Evolutionary conservation across 2,329 filamentous ascomycete genomes (phyloP), one percentile per base, ranked within the genome.

Genomic region (Colletotrichum melonis): DNA sequence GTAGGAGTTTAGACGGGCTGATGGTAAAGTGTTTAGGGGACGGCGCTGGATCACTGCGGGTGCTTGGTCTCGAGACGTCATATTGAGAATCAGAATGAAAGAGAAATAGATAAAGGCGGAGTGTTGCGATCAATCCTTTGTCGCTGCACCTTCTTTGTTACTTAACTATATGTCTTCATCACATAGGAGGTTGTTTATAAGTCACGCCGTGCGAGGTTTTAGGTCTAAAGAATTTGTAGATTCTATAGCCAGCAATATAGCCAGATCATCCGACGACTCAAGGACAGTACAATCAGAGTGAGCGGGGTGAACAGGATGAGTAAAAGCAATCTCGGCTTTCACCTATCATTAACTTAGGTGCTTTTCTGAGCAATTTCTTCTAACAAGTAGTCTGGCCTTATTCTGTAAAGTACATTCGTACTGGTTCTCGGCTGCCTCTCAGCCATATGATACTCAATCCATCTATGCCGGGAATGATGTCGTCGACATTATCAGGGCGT

Each of bases 71-170:
- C 0, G 19, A 8, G 7, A n/a, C 3, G 19, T 8, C 42, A 49
- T 49, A 3, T 28, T 28, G 1, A 22, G 6, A 2, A 28, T 28
- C 7, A 28, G 0, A 28, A 28, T 28, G 0, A 0, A 8, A 28
- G 0, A 28, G 28, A 28, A 28, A 28, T 32, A 3, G 30, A 32
- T 11, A 2, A 9, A 32, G 30, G 16, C 5, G 19, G 7, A n/a
- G 16, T 8, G 19, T n/a, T 11, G 1, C 1, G 4, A 2, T 35
- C 12, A 1, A 4, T 35, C 0, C 16, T 1, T 49, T n/a, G 4
- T 49, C 8, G 3, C 16, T 49, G 8, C 42, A 22, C 11, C 3
- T 19, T 42, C 38, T 42, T 42, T 42, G 16, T 42, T 1, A 7
- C 6, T 42, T 4, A 4, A 0, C 4, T 32, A 32, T 32, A 32